Percentiles rank a stretch among this genome's conserved stretches.
Evolutionary conservation across 129 eudicot genomes (phyloP).

Genomic region (Flaveria ramosissima): DNA sequence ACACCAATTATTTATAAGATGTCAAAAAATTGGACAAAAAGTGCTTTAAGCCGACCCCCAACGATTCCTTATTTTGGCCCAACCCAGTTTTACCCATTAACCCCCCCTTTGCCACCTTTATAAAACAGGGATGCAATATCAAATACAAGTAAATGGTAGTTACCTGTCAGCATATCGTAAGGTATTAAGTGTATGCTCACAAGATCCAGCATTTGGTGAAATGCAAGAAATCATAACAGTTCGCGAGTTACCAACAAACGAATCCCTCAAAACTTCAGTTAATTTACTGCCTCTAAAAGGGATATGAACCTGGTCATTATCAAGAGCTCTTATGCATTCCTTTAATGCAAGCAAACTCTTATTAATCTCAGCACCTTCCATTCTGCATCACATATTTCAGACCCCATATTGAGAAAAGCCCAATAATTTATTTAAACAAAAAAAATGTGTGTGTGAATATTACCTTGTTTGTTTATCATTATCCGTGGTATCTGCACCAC

Average conservation of each 20-base stretch:
- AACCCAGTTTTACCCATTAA: constrained; percentile 1
- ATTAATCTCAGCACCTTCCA: constrained; percentile 98
- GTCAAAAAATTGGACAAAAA: not conserved
- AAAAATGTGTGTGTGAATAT: not conserved
- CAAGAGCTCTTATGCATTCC: constrained; percentile 98
- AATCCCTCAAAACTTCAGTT: constrained; percentile 96
- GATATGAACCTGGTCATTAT: constrained; percentile 94
- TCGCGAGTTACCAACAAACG: constrained; percentile 91
- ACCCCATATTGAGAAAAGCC: not conserved
- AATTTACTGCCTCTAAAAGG: constrained; percentile 98
- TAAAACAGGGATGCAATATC: not conserved
- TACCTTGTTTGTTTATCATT: constrained; percentile 97
- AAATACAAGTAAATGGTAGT: not conserved
- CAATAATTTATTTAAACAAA: not conserved
- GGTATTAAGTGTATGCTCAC: constrained; percentile 97
- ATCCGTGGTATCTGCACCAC: constrained; percentile 98
- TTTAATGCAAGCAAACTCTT: constrained; percentile 96
- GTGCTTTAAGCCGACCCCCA: not conserved
- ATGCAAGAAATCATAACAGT: constrained; percentile 97
- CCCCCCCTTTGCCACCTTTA: constrained; percentile 7
- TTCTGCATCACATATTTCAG: constrained; percentile 52
- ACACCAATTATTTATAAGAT: not conserved
- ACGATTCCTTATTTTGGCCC: not conserved
- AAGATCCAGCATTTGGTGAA: constrained; percentile 95
- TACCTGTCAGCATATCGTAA: constrained; percentile 97